Conservation (phyloP, 2,329 filamentous ascomycete species). For the Calycina herbarum region DNA sequence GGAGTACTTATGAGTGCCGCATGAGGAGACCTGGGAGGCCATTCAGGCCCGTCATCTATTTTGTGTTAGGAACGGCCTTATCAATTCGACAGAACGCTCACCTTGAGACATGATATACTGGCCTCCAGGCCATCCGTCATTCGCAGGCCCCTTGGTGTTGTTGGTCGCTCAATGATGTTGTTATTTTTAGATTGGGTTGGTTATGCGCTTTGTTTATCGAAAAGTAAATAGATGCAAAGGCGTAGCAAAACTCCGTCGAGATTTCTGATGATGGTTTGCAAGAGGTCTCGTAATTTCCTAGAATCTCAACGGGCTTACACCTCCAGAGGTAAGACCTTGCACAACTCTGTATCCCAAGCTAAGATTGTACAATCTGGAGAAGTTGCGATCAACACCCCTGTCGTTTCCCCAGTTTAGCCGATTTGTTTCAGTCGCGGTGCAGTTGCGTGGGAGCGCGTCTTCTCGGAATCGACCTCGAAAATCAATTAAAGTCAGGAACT, state of each 20-base stretch:
- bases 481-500: background rate
- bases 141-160: background rate
- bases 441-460: background rate
- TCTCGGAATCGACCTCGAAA: background rate
- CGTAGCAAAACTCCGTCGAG: background rate
- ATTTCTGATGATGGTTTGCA: background rate
- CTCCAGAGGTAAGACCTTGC: background rate
- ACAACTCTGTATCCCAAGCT: background rate
- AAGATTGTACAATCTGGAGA: background rate
- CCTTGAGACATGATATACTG: slow-evolving; percentile 32
- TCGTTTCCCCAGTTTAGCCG: background rate
- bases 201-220: background rate
- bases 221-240: slow-evolving; percentile 1
- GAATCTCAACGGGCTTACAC: background rate
- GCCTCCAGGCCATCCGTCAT: slow-evolving; percentile 10
- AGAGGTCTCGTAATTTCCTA: background rate
- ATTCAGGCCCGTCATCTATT: slow-evolving; percentile 49
- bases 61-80: slow-evolving; percentile 22
- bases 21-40: slow-evolving; percentile 67
- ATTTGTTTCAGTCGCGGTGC: background rate
- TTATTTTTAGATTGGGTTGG: background rate
- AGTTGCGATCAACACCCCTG: slow-evolving; percentile 2
- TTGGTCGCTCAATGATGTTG: background rate
- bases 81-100: slow-evolving; percentile 19
- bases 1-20: slow-evolving; percentile 69